Percentiles rank a stretch among this genome's conserved stretches.
phyloP scores from a whole-genome alignment of 768 basidiomycete species.

The Termitomyces sp. region DNA sequence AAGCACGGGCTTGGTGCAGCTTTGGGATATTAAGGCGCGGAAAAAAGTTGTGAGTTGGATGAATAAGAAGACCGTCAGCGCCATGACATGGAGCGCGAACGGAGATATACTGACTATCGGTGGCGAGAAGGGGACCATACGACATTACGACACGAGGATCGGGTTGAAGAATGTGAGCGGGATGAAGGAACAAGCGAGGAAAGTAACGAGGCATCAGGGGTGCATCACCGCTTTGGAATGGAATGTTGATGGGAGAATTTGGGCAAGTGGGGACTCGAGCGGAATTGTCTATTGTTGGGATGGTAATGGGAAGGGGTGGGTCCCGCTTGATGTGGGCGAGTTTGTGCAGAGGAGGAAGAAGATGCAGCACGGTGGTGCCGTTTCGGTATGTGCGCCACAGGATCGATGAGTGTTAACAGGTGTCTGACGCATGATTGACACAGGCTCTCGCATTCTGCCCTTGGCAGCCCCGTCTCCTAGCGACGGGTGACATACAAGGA shows the following conservation, averaged over 20 bases:
- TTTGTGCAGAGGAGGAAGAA: conserved; percentile 56
- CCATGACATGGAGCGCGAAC: conserved; percentile 62
- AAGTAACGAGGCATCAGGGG: conserved; percentile 64
- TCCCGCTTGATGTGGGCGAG: conserved; percentile 52
- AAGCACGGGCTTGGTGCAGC: conserved; percentile 57
- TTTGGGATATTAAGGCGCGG: conserved; percentile 65
- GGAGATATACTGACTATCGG: conserved; percentile 61
- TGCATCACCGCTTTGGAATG: conserved; percentile 63
- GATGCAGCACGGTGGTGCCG: conserved; percentile 61
- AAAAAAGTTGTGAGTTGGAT: conserved; percentile 49
- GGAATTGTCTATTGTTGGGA: conserved; percentile 82
- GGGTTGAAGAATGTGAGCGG: conserved; percentile 19
- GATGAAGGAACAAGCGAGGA: conserved; percentile 60
- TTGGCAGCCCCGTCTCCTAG: conserved; percentile 78
- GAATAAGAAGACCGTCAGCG: conserved; percentile 47
- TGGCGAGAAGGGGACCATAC: conserved; percentile 62
- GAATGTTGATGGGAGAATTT: conserved; percentile 58
- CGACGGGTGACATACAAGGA: conserved; percentile 64
- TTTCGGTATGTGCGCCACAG: conserved; percentile 34
- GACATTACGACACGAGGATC: conserved; percentile 32
- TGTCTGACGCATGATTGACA: neutral
- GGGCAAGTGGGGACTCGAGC: conserved; percentile 74
- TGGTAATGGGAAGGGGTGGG: conserved; percentile 28
- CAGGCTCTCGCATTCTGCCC: conserved; percentile 89
- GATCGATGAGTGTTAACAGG: neutral